Percentiles rank a stretch among this genome's conserved stretches.
These are phyloP conservation scores for Geotrichum aggregatum DNA, from an alignment of 1,139 yeast species.

Conservation along the genomic window DNA sequence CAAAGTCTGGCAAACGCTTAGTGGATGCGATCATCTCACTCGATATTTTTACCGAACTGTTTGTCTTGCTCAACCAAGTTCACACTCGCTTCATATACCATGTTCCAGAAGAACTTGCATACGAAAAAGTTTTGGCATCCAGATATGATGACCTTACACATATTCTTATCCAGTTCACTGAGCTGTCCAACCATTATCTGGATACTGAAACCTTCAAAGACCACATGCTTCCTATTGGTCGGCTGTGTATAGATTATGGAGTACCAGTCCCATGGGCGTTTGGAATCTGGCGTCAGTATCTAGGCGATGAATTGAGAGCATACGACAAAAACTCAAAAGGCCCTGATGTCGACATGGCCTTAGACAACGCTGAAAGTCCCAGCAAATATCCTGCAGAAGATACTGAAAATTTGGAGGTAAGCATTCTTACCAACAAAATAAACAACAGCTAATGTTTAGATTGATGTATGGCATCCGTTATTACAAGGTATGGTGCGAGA, in stretches of 20 bases:
- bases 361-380: constrained; percentile 15
- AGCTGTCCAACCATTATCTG: constrained; percentile 54
- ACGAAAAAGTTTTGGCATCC: constrained; percentile 68
- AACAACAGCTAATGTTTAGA: constrained; percentile 6
- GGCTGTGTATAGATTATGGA: constrained; percentile 47
- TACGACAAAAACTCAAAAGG: constrained; percentile 23
- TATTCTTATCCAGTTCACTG: constrained; percentile 60
- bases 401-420: constrained; percentile 16
- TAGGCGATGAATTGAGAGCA: constrained; percentile 37
- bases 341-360: constrained; percentile 18
- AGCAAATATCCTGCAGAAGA: constrained; percentile 14
- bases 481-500: constrained; percentile 29
- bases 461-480: constrained; percentile 30
- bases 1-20: constrained; percentile 52
- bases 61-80: constrained; percentile 58
- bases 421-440: background rate
- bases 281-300: constrained; percentile 66
- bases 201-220: constrained; percentile 38
- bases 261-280: constrained; percentile 68
- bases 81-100: constrained; percentile 37
- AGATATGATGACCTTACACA: constrained; percentile 68
- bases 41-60: constrained; percentile 56
- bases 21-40: constrained; percentile 47
- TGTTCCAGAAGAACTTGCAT: constrained; percentile 45
- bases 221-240: constrained; percentile 46